Conservation (phyloP, 495 filamentous ascomycete genomes). For the Penicillium pulvis region DNA sequence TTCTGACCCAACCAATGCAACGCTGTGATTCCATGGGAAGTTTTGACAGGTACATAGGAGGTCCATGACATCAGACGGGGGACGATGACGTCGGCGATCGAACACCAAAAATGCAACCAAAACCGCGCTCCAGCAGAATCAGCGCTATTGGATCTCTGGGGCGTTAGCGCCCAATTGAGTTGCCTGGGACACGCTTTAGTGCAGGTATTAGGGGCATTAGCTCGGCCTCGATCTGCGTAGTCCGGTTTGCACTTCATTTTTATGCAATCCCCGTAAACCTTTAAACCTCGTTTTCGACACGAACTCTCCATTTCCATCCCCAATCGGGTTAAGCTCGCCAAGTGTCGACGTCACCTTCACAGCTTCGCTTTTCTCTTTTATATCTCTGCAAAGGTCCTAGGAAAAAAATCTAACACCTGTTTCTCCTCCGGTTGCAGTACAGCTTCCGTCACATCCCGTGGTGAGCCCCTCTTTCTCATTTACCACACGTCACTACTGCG, state of each 20-base stretch:
- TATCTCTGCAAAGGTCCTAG: neutral
- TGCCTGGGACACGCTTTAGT: constrained; percentile 3
- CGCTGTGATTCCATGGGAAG: constrained; percentile 20
- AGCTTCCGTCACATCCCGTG: constrained; percentile 38
- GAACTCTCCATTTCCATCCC: constrained; percentile 11
- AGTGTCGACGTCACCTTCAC: constrained; percentile 44
- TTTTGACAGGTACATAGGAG: constrained; percentile 17
- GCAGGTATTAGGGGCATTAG: neutral
- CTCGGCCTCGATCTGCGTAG: neutral
- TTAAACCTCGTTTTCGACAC: neutral
- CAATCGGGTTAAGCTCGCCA: constrained; percentile 26
- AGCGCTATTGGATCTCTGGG: constrained; percentile 15
- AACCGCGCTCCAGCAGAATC: neutral
- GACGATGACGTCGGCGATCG: constrained; percentile 35
- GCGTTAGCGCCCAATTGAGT: constrained; percentile 10
- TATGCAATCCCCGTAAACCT: neutral
- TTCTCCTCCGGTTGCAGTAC: constrained; percentile 32
- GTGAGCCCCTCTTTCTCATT: constrained; percentile 20
- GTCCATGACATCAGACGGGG: constrained; percentile 27
- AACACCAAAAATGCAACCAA: constrained; percentile 6
- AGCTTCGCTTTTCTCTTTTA: constrained; percentile 13
- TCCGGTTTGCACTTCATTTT: neutral
- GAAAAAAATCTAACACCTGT: constrained; percentile 12
- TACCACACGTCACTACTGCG: constrained; percentile 47
- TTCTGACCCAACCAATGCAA: constrained; percentile 13